A percentile compares a stretch with the other conserved stretches of the same genome.
These are phyloP conservation scores for Byssoonygena ceratinophila DNA, from an alignment of 2,329 filamentous ascomycete genomes.

Conservation along the genomic window DNA sequence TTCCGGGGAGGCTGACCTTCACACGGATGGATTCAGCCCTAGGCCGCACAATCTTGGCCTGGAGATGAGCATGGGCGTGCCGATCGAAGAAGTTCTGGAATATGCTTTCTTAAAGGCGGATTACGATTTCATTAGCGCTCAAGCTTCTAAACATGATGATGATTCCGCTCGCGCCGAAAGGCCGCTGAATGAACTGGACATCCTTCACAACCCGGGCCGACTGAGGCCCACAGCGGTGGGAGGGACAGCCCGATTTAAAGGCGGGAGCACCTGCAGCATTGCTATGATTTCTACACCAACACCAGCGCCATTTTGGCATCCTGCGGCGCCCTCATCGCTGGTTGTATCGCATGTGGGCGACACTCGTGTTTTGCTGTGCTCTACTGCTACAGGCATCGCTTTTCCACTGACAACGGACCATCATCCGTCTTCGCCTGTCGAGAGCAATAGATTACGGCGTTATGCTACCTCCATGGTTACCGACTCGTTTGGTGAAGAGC, in stretches of 20 bases:
- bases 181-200: constrained; percentile 74
- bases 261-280: constrained; percentile 83
- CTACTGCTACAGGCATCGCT: constrained; percentile 68
- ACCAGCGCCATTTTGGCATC: constrained; percentile 90
- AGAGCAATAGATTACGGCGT: constrained; percentile 70
- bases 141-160: constrained; percentile 68
- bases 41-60: constrained; percentile 15
- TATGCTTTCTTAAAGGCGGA: constrained; percentile 93
- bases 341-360: constrained; percentile 88
- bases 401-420: constrained; percentile 81
- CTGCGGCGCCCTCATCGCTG: constrained; percentile 69
- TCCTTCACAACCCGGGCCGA: constrained; percentile 55
- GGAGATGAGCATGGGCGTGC: constrained; percentile 29
- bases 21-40: constrained; percentile 22
- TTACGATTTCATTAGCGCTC: constrained; percentile 83
- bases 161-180: constrained; percentile 62
- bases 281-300: constrained; percentile 87
- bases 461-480: constrained; percentile 82
- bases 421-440: constrained; percentile 76
- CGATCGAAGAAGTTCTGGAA: constrained; percentile 53
- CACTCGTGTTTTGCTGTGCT: constrained; percentile 79
- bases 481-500: constrained; percentile 94
- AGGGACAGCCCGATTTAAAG: constrained; percentile 69
- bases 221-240: constrained; percentile 49
- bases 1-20: constrained; percentile 27